Percentiles rank a stretch among this genome's conserved stretches.
These are phyloP conservation scores for Infundibulicybe gibba DNA, from an alignment of 768 basidiomycete species.

Conservation along the genomic window DNA sequence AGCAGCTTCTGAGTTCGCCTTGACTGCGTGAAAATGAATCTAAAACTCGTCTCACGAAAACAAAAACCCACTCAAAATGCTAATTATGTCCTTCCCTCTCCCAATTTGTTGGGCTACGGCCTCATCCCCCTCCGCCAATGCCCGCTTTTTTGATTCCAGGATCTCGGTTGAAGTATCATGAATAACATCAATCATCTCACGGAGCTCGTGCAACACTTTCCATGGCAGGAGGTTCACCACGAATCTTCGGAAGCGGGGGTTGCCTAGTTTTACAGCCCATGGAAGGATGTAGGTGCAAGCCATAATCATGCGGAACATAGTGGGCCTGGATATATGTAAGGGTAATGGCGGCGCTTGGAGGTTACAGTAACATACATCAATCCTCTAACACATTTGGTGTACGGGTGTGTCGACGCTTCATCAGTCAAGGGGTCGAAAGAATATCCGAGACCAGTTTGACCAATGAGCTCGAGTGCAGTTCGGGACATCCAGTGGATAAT, in stretches of 20 bases:
- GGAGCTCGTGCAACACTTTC: slow-evolving; percentile 18
- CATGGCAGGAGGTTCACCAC: slow-evolving; percentile 25
- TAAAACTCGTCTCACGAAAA: neutral
- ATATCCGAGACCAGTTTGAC: slow-evolving; percentile 25
- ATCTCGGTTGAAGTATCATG: slow-evolving; percentile 25
- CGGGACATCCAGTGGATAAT: slow-evolving; percentile 22
- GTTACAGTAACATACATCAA: slow-evolving; percentile 14
- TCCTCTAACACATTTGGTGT: slow-evolving; percentile 19
- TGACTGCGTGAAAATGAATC: slow-evolving; percentile 20
- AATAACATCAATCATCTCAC: slow-evolving; percentile 29
- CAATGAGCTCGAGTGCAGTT: too few species aligned
- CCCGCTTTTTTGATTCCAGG: slow-evolving; percentile 29
- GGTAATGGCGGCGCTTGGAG: neutral
- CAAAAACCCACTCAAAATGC: slow-evolving; percentile 17
- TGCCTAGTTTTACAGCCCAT: slow-evolving; percentile 22
- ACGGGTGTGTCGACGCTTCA: slow-evolving; percentile 21
- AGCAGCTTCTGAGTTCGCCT: slow-evolving; percentile 25
- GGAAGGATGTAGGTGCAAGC: slow-evolving; percentile 21
- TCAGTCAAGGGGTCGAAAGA: slow-evolving; percentile 24
- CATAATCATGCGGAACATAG: slow-evolving; percentile 6
- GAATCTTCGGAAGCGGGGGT: slow-evolving; percentile 26
- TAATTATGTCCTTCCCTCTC: slow-evolving; percentile 26
- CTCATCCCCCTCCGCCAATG: slow-evolving; percentile 21
- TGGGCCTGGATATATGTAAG: neutral
- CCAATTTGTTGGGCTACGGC: slow-evolving; percentile 25